A percentile compares a stretch with the other conserved stretches of the same genome.
These are phyloP conservation scores for Oryza longistaminata DNA, from an alignment of 176 grass and related monocot species.

Conservation along the genomic window DNA sequence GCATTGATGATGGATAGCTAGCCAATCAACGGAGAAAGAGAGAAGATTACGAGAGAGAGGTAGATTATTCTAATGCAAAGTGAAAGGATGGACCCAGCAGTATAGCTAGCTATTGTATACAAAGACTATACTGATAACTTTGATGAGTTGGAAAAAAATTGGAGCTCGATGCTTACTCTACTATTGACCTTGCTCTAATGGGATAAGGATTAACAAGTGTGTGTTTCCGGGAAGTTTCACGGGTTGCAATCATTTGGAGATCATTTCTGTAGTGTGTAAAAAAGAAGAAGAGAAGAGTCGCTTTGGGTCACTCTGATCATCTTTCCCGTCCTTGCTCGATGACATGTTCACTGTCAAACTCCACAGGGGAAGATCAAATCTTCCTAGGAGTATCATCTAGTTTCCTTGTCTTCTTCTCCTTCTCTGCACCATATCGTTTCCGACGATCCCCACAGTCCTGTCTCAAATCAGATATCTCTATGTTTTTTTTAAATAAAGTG, in stretches of 20 bases:
- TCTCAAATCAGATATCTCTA: background rate
- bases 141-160: too few relatives aligned
- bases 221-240: background rate
- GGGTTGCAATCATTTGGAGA: slow-evolving; percentile 35
- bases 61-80: too few relatives aligned
- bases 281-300: background rate
- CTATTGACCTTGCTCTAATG: too few relatives aligned
- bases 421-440: slow-evolving; percentile 21
- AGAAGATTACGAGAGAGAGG: too few relatives aligned
- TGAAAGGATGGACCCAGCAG: too few relatives aligned
- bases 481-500: background rate
- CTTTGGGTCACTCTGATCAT: slow-evolving; percentile 5
- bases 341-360: slow-evolving; percentile 29
- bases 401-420: slow-evolving; percentile 3
- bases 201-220: slow-evolving; percentile 25
- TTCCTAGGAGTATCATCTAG: too few relatives aligned
- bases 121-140: too few relatives aligned
- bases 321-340: background rate
- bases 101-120: too few relatives aligned
- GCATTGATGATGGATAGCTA: too few relatives aligned
- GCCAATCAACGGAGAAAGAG: too few relatives aligned
- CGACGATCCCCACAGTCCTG: background rate
- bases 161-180: too few relatives aligned
- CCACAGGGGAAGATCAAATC: slow-evolving; percentile 23
- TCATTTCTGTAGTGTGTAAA: slow-evolving; percentile 19